Conservation (phyloP, 768 basidiomycete species). For the Termitomyces sp. region DNA sequence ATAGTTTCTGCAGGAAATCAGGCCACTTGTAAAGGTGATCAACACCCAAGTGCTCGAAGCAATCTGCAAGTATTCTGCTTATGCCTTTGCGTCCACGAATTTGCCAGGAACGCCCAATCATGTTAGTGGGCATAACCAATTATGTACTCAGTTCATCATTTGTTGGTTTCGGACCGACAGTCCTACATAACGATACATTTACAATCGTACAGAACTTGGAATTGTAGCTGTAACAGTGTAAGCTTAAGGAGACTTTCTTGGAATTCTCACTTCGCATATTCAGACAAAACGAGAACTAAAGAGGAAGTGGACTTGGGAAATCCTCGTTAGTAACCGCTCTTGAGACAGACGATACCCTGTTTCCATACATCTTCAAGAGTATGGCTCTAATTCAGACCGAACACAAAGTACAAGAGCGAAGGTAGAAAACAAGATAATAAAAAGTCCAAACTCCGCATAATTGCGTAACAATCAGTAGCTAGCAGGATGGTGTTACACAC, state of each 20-base stretch:
- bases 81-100: too few relatives aligned
- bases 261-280: neutral
- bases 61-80: too few relatives aligned
- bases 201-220: too few relatives aligned
- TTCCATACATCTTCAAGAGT: neutral
- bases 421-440: constrained; percentile 8
- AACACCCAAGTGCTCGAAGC: too few relatives aligned
- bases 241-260: neutral
- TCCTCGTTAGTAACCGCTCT: neutral
- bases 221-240: neutral
- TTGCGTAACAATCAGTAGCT: constrained; percentile 6
- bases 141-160: too few relatives aligned
- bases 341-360: neutral
- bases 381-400: constrained; percentile 1
- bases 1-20: too few relatives aligned
- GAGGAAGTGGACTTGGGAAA: neutral
- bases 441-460: constrained; percentile 7
- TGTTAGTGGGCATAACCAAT: too few relatives aligned
- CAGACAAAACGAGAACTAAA: neutral
- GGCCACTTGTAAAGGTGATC: too few relatives aligned
- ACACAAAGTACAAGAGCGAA: constrained; percentile 8
- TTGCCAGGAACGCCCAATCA: too few relatives aligned
- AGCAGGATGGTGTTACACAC: constrained; percentile 9
- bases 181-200: too few relatives aligned
- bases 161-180: too few relatives aligned